Percentiles rank a stretch among this genome's conserved stretches.
Evolutionary conservation across 176 grass and related monocot species (phyloP).

Genomic region (Rhynchospora pubera): DNA sequence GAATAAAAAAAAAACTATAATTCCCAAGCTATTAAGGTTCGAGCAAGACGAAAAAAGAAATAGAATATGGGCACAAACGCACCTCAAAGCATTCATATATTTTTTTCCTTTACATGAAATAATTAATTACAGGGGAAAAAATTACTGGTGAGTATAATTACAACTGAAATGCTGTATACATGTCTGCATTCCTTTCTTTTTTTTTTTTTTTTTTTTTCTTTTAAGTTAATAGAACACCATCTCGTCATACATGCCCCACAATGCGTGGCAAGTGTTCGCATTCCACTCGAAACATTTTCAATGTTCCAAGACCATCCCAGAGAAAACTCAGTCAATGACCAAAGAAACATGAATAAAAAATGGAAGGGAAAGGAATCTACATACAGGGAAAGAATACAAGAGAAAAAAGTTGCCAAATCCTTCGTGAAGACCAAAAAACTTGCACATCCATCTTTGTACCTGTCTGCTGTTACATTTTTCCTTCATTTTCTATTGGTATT

Average conservation of each 20-base stretch:
- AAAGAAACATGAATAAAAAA: conserved; percentile 35
- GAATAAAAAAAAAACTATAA: background rate
- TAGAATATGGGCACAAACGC: background rate
- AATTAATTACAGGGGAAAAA: conserved; percentile 3
- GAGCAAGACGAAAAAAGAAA: background rate
- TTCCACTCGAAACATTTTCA: conserved; percentile 26
- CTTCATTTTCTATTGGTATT: conserved; percentile 28
- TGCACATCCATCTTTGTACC: conserved; percentile 42
- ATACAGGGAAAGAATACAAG: conserved; percentile 6
- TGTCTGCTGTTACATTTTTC: conserved; percentile 33
- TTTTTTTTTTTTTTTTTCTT: background rate
- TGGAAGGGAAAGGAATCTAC: conserved; percentile 30
- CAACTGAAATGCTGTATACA: conserved; percentile 9
- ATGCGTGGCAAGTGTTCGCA: background rate
- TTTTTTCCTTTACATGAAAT: conserved; percentile 14
- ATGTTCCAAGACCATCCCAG: conserved; percentile 23
- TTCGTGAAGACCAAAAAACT: background rate
- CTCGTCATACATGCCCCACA: background rate
- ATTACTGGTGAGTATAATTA: conserved; percentile 21
- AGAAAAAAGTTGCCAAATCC: background rate
- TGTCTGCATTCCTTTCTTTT: background rate
- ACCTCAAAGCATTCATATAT: conserved; percentile 13
- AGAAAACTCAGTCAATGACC: conserved; percentile 5
- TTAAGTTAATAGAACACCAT: conserved; percentile 20
- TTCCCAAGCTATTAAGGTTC: background rate